A percentile compares a stretch with the other conserved stretches of the same genome.
Conservation (phyloP, 1,284 basidiomycete genomes). For the Ceratobasidium sp. region DNA sequence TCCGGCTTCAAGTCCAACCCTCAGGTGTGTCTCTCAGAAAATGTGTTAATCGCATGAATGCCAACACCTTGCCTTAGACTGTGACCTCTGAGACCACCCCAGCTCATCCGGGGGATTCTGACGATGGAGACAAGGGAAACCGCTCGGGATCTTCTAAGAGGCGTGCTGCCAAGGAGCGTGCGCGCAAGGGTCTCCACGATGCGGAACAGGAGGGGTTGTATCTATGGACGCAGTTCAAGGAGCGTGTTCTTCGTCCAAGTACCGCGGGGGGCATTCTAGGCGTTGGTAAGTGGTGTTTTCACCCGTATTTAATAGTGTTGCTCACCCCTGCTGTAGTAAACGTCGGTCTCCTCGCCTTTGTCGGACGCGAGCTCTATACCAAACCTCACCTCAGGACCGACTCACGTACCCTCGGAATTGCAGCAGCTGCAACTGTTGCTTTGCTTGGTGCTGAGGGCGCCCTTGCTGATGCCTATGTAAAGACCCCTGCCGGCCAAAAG, state of each 20-base stretch:
- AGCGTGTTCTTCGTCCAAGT: constrained; percentile 67
- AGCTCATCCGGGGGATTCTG: constrained; percentile 1
- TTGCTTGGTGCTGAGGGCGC: constrained; percentile 69
- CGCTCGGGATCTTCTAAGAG: constrained; percentile 18
- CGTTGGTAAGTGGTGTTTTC: constrained; percentile 57
- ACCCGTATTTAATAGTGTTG: background rate
- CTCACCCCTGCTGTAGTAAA: constrained; percentile 59
- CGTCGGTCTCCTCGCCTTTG: constrained; percentile 67
- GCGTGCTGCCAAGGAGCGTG: constrained; percentile 47
- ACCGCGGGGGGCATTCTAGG: constrained; percentile 76
- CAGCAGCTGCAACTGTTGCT: constrained; percentile 61
- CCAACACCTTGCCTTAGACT: constrained; percentile 32
- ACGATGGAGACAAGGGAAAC: constrained; percentile 26
- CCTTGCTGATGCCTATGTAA: constrained; percentile 65
- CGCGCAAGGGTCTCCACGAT: constrained; percentile 53
- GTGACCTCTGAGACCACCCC: constrained; percentile 39
- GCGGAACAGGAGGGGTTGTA: constrained; percentile 61
- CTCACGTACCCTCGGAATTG: constrained; percentile 60
- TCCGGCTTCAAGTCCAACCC: constrained; percentile 59
- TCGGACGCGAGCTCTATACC: constrained; percentile 70
- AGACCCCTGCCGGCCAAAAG: constrained; percentile 63
- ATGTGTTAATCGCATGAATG: background rate
- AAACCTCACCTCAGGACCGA: constrained; percentile 68
- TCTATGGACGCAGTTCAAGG: constrained; percentile 64
- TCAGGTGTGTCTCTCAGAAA: constrained; percentile 45